Percentiles rank a stretch among this genome's conserved stretches.
Conservation (phyloP, 2,329 filamentous ascomycete species). For the Fragosphaeria purpurea region DNA sequence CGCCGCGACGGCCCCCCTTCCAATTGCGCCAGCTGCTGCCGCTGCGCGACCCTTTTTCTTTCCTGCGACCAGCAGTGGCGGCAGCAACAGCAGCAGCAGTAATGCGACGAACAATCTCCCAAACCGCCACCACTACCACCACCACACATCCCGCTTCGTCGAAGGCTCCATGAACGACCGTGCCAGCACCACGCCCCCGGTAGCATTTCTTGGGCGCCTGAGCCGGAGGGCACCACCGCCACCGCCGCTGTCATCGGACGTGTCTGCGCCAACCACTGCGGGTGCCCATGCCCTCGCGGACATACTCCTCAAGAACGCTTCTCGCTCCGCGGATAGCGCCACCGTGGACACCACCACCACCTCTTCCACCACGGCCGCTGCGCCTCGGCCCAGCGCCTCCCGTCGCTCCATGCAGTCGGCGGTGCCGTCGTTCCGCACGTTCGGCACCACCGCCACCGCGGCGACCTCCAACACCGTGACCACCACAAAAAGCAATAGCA, state of each 20-base stretch:
- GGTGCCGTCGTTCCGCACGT: slow-evolving; percentile 5
- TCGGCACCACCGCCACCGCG: slow-evolving; percentile 1
- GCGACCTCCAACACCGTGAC: slow-evolving; percentile 5
- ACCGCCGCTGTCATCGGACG: too few species aligned
- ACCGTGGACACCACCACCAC: neutral
- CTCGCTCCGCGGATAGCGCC: neutral
- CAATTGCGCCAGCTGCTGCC: neutral
- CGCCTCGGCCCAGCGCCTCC: slow-evolving; percentile 7
- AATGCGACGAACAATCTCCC: neutral
- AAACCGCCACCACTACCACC: slow-evolving; percentile 7
- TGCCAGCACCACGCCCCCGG: slow-evolving; percentile 59
- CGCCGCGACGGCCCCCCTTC: neutral
- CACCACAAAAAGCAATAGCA: neutral
- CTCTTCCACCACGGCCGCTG: too few species aligned
- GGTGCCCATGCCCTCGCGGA: too few species aligned
- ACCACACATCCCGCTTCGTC: slow-evolving; percentile 44
- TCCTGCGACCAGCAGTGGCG: neutral
- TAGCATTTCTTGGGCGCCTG: slow-evolving; percentile 44
- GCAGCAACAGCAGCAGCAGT: slow-evolving; percentile 6
- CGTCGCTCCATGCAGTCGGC: slow-evolving; percentile 11
- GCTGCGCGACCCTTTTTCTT: slow-evolving; percentile 7
- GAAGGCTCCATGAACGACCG: slow-evolving; percentile 86
- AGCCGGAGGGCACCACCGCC: slow-evolving; percentile 9
- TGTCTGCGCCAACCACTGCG: too few species aligned
- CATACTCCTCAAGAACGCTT: neutral